Conservation (phyloP, 345 rosid genomes). For the Citrus australasica region DNA sequence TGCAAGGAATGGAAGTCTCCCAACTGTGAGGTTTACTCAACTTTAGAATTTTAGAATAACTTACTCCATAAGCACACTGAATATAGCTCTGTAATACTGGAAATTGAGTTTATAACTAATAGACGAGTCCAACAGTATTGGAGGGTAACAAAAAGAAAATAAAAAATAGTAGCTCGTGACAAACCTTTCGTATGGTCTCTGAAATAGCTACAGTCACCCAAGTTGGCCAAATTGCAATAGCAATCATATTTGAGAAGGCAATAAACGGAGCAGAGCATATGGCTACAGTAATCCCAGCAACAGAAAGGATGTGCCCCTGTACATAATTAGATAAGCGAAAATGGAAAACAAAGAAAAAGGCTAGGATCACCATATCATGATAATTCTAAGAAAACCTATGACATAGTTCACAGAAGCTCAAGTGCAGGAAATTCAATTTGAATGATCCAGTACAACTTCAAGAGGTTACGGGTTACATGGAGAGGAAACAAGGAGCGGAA, state of each 20-base stretch:
- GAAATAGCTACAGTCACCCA: constrained; percentile 76
- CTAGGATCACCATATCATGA: background rate
- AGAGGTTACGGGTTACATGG: background rate
- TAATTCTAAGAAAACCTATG: background rate
- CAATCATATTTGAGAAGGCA: constrained; percentile 67
- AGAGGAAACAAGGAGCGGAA: background rate
- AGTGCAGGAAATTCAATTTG: background rate
- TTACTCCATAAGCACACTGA: background rate
- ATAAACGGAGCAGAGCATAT: constrained; percentile 76
- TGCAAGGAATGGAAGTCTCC: constrained; percentile 20
- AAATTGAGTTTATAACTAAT: background rate
- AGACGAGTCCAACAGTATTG: background rate
- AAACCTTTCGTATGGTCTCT: constrained; percentile 89
- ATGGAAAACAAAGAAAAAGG: background rate
- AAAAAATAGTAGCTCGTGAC: background rate
- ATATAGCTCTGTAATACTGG: background rate
- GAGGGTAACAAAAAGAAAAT: background rate
- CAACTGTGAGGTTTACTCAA: background rate
- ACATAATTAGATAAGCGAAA: constrained; percentile 18
- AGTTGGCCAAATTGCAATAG: constrained; percentile 84
- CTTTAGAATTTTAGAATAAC: background rate
- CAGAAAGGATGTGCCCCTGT: constrained; percentile 81
- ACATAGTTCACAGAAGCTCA: background rate
- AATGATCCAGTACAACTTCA: background rate
- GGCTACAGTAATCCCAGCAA: constrained; percentile 75